Conservation (phyloP, 805 yeast genomes). For the Teunomyces lycoperdinae region DNA sequence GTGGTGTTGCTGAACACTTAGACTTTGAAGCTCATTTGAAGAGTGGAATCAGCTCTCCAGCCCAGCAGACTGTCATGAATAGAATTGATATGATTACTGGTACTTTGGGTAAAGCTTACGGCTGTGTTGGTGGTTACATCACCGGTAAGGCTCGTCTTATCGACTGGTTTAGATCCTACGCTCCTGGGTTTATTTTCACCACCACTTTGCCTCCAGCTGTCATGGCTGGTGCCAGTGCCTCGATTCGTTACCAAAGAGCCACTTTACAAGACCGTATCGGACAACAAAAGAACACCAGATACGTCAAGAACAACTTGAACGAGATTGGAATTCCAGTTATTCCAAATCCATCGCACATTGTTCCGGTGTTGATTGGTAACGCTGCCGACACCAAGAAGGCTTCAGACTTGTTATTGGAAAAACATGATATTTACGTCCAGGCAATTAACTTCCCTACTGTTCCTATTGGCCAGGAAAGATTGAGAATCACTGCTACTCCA, state of each 20-base stretch:
- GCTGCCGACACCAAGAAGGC: slow-evolving; percentile 91
- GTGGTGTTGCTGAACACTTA: slow-evolving; percentile 97
- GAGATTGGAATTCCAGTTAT: slow-evolving; percentile 86
- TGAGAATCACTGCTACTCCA: slow-evolving; percentile 98
- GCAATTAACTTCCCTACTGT: slow-evolving; percentile 99
- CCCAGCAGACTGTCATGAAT: slow-evolving; percentile 64
- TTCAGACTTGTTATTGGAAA: slow-evolving; percentile 80
- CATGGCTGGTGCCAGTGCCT: slow-evolving; percentile 92
- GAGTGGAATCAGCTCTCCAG: slow-evolving; percentile 56
- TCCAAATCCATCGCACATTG: slow-evolving; percentile 97
- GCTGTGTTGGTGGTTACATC: slow-evolving; percentile 96
- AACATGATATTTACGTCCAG: slow-evolving; percentile 90
- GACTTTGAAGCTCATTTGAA: slow-evolving; percentile 80
- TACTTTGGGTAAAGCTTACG: slow-evolving; percentile 95
- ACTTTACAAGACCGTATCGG: slow-evolving; percentile 73
- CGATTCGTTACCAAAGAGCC: slow-evolving; percentile 79
- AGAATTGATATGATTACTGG: slow-evolving; percentile 96
- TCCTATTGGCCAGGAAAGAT: slow-evolving; percentile 90
- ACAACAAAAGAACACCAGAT: slow-evolving; percentile 83
- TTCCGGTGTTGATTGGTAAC: slow-evolving; percentile 92
- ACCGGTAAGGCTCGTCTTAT: slow-evolving; percentile 81
- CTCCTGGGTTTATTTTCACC: slow-evolving; percentile 97
- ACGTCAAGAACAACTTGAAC: slow-evolving; percentile 71
- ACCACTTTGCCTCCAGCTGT: slow-evolving; percentile 96
- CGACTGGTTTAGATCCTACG: slow-evolving; percentile 94